phyloP scores from a whole-genome alignment of 352 stramenopile genomes.

The Salisapilia sapeloensis region DNA sequence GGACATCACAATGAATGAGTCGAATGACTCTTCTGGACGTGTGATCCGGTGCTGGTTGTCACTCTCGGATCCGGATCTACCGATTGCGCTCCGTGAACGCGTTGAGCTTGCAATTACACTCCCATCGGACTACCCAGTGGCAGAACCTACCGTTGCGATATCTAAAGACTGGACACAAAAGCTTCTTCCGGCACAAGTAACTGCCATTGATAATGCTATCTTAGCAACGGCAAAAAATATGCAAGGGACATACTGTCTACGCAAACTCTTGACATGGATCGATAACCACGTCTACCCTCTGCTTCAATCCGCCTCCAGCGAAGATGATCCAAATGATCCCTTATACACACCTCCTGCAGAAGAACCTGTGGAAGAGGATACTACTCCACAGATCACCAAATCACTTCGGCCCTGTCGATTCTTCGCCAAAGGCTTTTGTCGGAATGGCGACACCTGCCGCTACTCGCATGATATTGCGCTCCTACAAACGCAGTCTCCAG shows the following conservation, averaged over 20 bases:
- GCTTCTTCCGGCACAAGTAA: conserved; percentile 15
- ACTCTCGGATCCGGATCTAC: conserved; percentile 45
- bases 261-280: conserved; percentile 68
- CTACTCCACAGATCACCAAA: neutral
- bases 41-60: conserved; percentile 24
- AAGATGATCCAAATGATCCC: too few species aligned
- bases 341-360: too few species aligned
- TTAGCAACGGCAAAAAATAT: conserved; percentile 15
- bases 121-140: conserved; percentile 26
- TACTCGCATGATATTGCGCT: conserved; percentile 22
- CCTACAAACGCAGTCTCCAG: conserved; percentile 2
- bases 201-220: conserved; percentile 15
- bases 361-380: too few species aligned
- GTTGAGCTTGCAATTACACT: conserved; percentile 33
- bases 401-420: conserved; percentile 27
- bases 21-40: conserved; percentile 1
- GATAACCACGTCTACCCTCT: conserved; percentile 59
- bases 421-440: conserved; percentile 34
- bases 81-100: conserved; percentile 28
- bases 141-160: conserved; percentile 18
- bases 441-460: conserved; percentile 40
- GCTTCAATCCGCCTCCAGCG: too few species aligned
- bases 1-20: conserved; percentile 4
- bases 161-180: conserved; percentile 29
- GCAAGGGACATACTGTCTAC: conserved; percentile 25